A percentile compares a stretch with the other conserved stretches of the same genome.
Evolutionary conservation across 768 basidiomycete species (phyloP).

Genomic region (Suillus alpinus): DNA sequence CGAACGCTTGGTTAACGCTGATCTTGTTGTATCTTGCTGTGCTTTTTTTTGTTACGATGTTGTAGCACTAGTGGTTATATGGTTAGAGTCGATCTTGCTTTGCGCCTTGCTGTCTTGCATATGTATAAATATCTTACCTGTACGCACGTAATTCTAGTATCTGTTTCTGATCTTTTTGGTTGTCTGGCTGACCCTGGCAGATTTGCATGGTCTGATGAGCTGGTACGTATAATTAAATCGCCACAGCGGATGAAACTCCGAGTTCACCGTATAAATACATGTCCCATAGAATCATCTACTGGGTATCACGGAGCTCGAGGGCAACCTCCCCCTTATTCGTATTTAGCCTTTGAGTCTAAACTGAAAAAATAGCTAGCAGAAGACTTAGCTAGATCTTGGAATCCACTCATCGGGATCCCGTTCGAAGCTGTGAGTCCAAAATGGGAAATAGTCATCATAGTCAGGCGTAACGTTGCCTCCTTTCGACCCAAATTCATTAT

Average conservation of each 20-base stretch:
- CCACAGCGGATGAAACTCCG: neutral
- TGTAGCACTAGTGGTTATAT: conserved; percentile 6
- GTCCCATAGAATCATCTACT: neutral
- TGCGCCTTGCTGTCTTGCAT: neutral
- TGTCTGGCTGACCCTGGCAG: neutral
- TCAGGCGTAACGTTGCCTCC: neutral
- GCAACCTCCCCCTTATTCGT: neutral
- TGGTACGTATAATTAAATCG: neutral
- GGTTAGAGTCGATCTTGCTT: neutral
- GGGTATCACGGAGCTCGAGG: neutral
- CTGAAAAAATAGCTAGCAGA: neutral
- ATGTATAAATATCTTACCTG: neutral
- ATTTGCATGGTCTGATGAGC: neutral
- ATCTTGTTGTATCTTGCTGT: neutral
- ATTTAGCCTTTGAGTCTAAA: neutral
- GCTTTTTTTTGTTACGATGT: neutral
- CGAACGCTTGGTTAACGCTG: conserved; percentile 1
- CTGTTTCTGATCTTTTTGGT: neutral
- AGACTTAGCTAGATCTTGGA: neutral
- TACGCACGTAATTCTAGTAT: neutral
- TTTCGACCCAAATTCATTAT: neutral
- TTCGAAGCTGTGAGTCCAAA: neutral
- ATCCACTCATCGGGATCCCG: neutral
- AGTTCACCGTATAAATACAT: neutral
- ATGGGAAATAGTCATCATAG: too few species aligned